Percentiles rank a stretch among this genome's conserved stretches.
Evolutionary conservation across 495 filamentous ascomycete genomes (phyloP).

Genomic region (Xylaria intraflava): DNA sequence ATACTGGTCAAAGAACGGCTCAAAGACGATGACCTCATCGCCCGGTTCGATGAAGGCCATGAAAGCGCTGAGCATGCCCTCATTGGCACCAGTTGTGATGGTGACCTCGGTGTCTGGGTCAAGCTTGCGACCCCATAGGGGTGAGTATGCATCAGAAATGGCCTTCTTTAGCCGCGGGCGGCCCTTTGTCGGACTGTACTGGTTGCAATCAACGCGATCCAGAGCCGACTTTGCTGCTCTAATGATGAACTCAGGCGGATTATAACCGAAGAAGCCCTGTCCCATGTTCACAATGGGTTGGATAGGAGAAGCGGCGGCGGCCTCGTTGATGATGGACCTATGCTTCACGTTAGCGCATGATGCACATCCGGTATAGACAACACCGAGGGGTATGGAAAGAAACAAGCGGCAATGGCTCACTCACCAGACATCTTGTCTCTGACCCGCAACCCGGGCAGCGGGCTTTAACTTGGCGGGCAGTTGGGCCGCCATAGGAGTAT

Average conservation of each 20-base stretch:
- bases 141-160: slow-evolving; percentile 81
- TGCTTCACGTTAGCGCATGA: background rate
- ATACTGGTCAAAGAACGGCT: slow-evolving; percentile 97
- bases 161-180: slow-evolving; percentile 86
- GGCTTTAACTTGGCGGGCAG: slow-evolving; percentile 49
- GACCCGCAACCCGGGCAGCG: slow-evolving; percentile 69
- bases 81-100: slow-evolving; percentile 94
- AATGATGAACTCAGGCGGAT: slow-evolving; percentile 85
- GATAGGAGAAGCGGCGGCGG: slow-evolving; percentile 67
- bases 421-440: slow-evolving; percentile 92
- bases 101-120: slow-evolving; percentile 88
- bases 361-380: too few relatives aligned
- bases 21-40: slow-evolving; percentile 96
- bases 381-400: background rate
- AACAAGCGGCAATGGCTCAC: slow-evolving; percentile 5
- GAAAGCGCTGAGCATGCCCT: slow-evolving; percentile 95
- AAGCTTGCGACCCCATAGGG: slow-evolving; percentile 70
- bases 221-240: slow-evolving; percentile 86
- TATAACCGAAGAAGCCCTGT: slow-evolving; percentile 97
- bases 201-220: slow-evolving; percentile 93
- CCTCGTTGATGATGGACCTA: slow-evolving; percentile 96
- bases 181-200: slow-evolving; percentile 94
- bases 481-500: slow-evolving; percentile 20
- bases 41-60: slow-evolving; percentile 94
- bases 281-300: slow-evolving; percentile 95